Percentiles rank a stretch among this genome's conserved stretches.
phyloP scores from a whole-genome alignment of 352 stramenopile genomes.

The Globisporangium nunn region DNA sequence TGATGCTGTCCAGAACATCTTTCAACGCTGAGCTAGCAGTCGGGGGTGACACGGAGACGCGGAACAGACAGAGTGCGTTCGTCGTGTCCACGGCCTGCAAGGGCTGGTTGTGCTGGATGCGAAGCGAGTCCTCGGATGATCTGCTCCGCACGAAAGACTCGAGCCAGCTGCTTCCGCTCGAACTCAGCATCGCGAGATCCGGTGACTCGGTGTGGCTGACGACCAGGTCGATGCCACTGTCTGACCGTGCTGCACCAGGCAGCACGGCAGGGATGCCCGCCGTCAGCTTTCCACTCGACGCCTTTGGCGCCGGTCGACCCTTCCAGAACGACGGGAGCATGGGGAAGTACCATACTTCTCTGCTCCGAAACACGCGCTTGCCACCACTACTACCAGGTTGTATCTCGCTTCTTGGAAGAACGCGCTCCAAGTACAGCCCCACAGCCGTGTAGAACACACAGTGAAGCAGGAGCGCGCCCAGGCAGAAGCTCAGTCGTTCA shows the following conservation, averaged over 20 bases:
- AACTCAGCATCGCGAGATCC: slow-evolving; percentile 18
- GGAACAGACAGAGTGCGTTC: slow-evolving; percentile 9
- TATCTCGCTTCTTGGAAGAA: slow-evolving; percentile 55
- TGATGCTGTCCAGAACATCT: slow-evolving; percentile 11
- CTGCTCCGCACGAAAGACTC: slow-evolving; percentile 1
- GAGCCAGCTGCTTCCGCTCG: background rate
- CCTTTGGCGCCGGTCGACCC: slow-evolving; percentile 6
- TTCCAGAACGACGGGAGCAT: slow-evolving; percentile 70
- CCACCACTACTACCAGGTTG: background rate
- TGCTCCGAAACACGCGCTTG: slow-evolving; percentile 23
- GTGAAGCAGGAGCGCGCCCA: slow-evolving; percentile 77
- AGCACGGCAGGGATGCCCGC: slow-evolving; percentile 48
- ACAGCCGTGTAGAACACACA: slow-evolving; percentile 79
- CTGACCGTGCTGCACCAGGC: background rate
- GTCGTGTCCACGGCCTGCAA: background rate
- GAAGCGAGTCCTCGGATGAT: background rate
- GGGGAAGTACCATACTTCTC: slow-evolving; percentile 84
- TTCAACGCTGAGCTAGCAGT: slow-evolving; percentile 1
- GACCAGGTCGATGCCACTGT: background rate
- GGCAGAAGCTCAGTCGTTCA: slow-evolving; percentile 21
- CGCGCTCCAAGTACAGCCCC: slow-evolving; percentile 82
- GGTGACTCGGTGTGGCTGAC: background rate
- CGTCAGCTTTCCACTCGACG: slow-evolving; percentile 43
- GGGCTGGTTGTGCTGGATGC: background rate
- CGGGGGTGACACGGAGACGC: slow-evolving; percentile 6